A percentile compares a stretch with the other conserved stretches of the same genome.
phyloP scores from a whole-genome alignment of 2,329 filamentous ascomycete genomes.

The Domatiomyces globalis region DNA sequence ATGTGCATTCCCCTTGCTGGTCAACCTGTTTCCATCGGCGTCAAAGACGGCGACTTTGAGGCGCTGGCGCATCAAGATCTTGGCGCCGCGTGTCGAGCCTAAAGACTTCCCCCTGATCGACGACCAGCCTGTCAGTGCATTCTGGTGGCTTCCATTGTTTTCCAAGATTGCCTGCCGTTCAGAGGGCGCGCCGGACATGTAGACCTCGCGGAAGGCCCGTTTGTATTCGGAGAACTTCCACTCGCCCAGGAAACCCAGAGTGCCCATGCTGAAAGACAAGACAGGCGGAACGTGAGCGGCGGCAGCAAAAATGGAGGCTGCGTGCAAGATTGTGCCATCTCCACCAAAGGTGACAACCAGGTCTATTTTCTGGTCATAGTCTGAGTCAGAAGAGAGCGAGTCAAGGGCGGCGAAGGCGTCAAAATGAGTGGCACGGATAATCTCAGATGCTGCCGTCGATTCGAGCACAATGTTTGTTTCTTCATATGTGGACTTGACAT shows the following conservation, averaged over 20 bases:
- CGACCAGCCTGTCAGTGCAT: slow-evolving; percentile 47
- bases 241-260: slow-evolving; percentile 83
- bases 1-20: slow-evolving; percentile 21
- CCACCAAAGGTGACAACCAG: slow-evolving; percentile 81
- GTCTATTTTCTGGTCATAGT: slow-evolving; percentile 65
- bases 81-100: slow-evolving; percentile 58
- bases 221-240: slow-evolving; percentile 95
- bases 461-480: slow-evolving; percentile 73
- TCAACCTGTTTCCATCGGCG: slow-evolving; percentile 38
- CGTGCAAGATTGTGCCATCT: slow-evolving; percentile 79
- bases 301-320: slow-evolving; percentile 73
- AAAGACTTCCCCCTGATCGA: slow-evolving; percentile 66
- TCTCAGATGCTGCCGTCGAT: slow-evolving; percentile 52
- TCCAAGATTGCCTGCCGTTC: slow-evolving; percentile 32
- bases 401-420: slow-evolving; percentile 6
- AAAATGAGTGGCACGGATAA: slow-evolving; percentile 39
- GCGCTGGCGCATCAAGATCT: slow-evolving; percentile 73
- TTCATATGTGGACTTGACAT: slow-evolving; percentile 68
- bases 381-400: slow-evolving; percentile 1
- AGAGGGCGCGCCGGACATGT: slow-evolving; percentile 57
- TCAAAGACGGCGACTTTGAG: slow-evolving; percentile 77
- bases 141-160: slow-evolving; percentile 19
- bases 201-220: slow-evolving; percentile 79
- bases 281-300: slow-evolving; percentile 74
- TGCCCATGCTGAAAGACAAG: slow-evolving; percentile 92